Base-by-base conservation (phyloP, 306 rosid genomes). In the Trichosanthes truncata region DNA sequence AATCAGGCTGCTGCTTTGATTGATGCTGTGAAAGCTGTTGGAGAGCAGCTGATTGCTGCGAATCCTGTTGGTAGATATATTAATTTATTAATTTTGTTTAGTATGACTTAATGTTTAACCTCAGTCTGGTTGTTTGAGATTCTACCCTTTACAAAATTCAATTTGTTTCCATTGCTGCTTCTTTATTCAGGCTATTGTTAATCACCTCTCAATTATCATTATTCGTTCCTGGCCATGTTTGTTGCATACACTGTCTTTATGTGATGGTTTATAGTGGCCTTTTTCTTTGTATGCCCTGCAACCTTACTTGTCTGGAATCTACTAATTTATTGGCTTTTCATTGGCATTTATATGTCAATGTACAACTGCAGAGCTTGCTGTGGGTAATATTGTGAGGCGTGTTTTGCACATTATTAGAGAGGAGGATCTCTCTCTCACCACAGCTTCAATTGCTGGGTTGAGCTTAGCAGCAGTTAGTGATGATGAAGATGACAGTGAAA, bases 351-450 rank as follows among this genome's bases (percentile, higher is more conserved):
- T 73, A 33, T 87, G 74, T 53, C 74, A 66, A 84, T 73, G 66
- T 84, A 82, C 67, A 15, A 84, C 81, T 53, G 85, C 91, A 96
- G 99, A 96, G 90, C 88, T 96, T 56, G 96, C 99, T 45, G 99
- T 96, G 84, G 99, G 99, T 75, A 96, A 96, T 82, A 93, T 96
- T 66, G 98, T 88, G 81, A 93, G 99, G 89, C 98, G 99, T 78
- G 90, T 93, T 87, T 84, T 96, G 88, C 93, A 91, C 86, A 96
- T 93, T 82, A 91, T 96, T 77, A 91, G 98, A 87, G 98, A 96
- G 91, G 99, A 93, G 83, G 85, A 93, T 84, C 91, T 90, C 74
- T 93, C 99, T 83, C 91, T 96, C 80, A 87, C 93, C 12, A 87
- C 98, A 4, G 98, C 89, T 80, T 93, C 96, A 71, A 48, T 96